A percentile compares a stretch with the other conserved stretches of the same genome.
Conservation (phyloP, 129 eudicot genomes). For the sunflower (Helianthus annuus) region HanXRQr2.0-SUNRISE NC_035441.2:173588927-173589426, state of each 20-base stretch:
- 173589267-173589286: conserved; percentile 83
- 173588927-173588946: conserved; percentile 98
- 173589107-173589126: conserved; percentile 95
- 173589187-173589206: conserved; percentile 31
- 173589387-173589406: conserved; percentile 70
- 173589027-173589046: conserved; percentile 63
- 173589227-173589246: not conserved
- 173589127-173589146: conserved; percentile 99
- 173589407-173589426: conserved; percentile 52
- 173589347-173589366: conserved; percentile 32
- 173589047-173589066: conserved; percentile 84
- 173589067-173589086: conserved; percentile 88
- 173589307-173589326: conserved; percentile 91
- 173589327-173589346: conserved; percentile 49
- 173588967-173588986: conserved; percentile 73
- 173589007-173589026: conserved; percentile 44
- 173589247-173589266: conserved; percentile 75
- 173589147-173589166: not conserved
- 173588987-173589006: conserved; percentile 67
- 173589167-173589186: conserved; percentile 19
- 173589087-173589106: conserved; percentile 90
- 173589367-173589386: conserved; percentile 67
- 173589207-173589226: not conserved
- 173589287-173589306: conserved; percentile 62
- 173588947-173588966: conserved; percentile 83